A percentile compares a stretch with the other conserved stretches of the same genome.
These are phyloP conservation scores for Aspergillus uvarum DNA, from an alignment of 2,329 filamentous ascomycete genomes.

Conservation along the genomic window DNA sequence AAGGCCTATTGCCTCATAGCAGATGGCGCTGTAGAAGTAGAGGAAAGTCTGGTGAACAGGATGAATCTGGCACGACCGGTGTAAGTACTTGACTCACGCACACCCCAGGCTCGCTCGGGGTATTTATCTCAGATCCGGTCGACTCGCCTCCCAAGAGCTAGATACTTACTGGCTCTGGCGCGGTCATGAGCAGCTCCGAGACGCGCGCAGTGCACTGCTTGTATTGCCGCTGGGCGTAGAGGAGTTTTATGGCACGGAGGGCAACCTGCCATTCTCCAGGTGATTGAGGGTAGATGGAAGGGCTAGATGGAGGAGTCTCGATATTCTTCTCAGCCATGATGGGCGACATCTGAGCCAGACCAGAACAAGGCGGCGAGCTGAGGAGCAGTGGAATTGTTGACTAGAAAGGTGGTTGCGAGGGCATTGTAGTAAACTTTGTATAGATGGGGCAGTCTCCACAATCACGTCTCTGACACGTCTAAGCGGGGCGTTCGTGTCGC, in stretches of 20 bases:
- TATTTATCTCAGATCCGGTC: not conserved
- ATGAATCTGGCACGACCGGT: constrained; percentile 29
- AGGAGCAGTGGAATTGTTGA: not conserved
- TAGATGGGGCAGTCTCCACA: not conserved
- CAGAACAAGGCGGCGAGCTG: not conserved
- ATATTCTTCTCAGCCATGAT: not conserved
- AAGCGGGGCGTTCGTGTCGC: not conserved
- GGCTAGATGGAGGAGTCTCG: constrained; percentile 21
- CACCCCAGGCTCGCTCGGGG: not conserved
- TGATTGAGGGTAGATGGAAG: constrained; percentile 16
- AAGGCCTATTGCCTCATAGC: constrained; percentile 49
- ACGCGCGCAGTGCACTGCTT: constrained; percentile 41
- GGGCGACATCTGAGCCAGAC: not conserved
- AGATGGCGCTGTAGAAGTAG: constrained; percentile 49
- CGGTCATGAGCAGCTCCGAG: constrained; percentile 29
- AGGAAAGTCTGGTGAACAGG: constrained; percentile 41
- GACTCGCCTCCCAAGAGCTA: not conserved
- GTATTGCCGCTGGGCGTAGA: constrained; percentile 40
- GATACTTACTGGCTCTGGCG: constrained; percentile 28
- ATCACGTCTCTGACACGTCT: not conserved
- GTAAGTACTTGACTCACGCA: constrained; percentile 2
- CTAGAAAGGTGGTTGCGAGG: not conserved
- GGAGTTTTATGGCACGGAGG: constrained; percentile 36
- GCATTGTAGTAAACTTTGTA: not conserved
- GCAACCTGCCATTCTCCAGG: constrained; percentile 34